Conservation (phyloP, 139 green algal species). For the Chara braunii region DNA sequence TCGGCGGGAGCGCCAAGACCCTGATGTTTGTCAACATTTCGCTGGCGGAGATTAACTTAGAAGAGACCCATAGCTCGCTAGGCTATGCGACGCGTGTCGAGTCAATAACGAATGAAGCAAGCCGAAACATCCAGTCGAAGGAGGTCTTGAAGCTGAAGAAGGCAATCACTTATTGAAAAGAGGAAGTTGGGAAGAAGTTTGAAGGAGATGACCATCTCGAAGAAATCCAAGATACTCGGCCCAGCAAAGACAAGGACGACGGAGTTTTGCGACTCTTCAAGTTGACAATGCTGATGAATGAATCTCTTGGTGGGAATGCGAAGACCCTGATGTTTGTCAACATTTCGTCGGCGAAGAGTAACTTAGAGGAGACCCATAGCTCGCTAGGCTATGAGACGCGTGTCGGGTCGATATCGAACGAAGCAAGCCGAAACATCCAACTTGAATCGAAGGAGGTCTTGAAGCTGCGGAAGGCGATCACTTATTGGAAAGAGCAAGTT, state of each 20-base stretch:
- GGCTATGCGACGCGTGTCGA: too few relatives aligned
- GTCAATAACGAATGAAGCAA: too few relatives aligned
- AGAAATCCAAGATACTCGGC: too few relatives aligned
- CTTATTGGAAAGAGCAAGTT: conserved; percentile 92
- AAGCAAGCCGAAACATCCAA: conserved; percentile 69
- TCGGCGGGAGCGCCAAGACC: conserved; percentile 57
- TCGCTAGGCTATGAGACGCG: conserved; percentile 49
- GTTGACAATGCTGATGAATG: too few relatives aligned
- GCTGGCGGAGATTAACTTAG: conserved; percentile 74
- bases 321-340: conserved; percentile 87
- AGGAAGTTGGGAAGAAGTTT: too few relatives aligned
- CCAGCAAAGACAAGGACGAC: too few relatives aligned
- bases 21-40: conserved; percentile 68
- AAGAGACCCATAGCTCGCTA: conserved; percentile 51
- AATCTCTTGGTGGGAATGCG: conserved; percentile 69
- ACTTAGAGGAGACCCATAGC: too few relatives aligned
- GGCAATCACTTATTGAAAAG: too few relatives aligned
- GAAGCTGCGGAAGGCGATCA: conserved; percentile 69
- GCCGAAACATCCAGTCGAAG: too few relatives aligned
- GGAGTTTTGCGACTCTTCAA: too few relatives aligned
- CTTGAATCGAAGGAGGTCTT: conserved; percentile 77
- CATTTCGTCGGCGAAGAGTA: conserved; percentile 61
- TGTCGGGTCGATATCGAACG: conserved; percentile 92
- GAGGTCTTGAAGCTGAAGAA: too few relatives aligned
- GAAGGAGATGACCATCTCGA: too few relatives aligned